These are phyloP conservation scores for Quercus lobata DNA, from an alignment of 331 rosid species.

Conservation along the genomic window DNA sequence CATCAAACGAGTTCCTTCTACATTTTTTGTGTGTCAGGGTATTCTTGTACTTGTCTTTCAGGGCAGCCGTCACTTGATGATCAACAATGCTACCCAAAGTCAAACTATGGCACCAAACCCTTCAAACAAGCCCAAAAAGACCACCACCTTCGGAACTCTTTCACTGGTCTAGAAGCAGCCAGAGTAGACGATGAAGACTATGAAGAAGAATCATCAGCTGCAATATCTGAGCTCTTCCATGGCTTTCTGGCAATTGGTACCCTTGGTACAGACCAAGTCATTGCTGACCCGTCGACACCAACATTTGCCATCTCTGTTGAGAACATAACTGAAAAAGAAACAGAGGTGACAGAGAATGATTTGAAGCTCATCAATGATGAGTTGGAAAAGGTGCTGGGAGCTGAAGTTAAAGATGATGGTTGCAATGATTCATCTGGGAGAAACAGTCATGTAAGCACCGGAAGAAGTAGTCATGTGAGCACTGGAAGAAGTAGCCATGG, in stretches of 20 bases:
- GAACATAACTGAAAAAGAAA: constrained; percentile 82
- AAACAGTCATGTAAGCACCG: constrained; percentile 78
- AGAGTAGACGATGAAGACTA: constrained; percentile 51
- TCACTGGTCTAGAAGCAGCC: constrained; percentile 64
- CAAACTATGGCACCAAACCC: constrained; percentile 46
- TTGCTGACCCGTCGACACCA: constrained; percentile 69
- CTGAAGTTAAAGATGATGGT: constrained; percentile 69
- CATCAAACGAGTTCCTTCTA: constrained; percentile 11
- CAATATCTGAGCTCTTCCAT: constrained; percentile 70
- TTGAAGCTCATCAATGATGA: constrained; percentile 81
- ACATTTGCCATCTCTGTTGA: constrained; percentile 67
- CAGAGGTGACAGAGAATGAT: constrained; percentile 83
- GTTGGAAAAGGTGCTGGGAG: constrained; percentile 79
- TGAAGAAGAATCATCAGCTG: constrained; percentile 49
- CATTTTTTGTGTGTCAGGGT: constrained; percentile 29
- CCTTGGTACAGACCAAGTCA: constrained; percentile 71
- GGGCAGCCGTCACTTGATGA: constrained; percentile 79
- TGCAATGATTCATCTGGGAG: constrained; percentile 78
- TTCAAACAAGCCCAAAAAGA: constrained; percentile 58
- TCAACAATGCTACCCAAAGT: constrained; percentile 57
- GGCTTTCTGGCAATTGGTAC: constrained; percentile 98
- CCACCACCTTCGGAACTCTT: constrained; percentile 58
- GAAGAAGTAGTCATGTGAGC: constrained; percentile 88
- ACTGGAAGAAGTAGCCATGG: constrained; percentile 84
- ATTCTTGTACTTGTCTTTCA: constrained; percentile 61